Evolutionary conservation across 108 stramenopile genomes (phyloP).

Genomic region (Cyclotella sp.): DNA sequence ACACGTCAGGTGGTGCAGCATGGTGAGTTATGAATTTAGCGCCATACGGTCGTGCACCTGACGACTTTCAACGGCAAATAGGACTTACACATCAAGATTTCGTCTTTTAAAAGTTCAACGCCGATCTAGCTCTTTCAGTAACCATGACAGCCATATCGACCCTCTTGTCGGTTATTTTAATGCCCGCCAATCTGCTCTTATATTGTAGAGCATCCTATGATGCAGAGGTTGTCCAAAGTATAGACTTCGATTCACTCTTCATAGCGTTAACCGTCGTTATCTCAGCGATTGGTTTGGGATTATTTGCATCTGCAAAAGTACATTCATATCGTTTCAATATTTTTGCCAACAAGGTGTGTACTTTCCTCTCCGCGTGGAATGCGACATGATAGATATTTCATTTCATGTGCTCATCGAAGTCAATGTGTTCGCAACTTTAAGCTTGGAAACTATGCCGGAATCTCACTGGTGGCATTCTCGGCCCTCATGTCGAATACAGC

Average conservation of each 20-base stretch:
- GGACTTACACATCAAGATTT: not conserved
- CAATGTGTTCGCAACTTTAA: not conserved
- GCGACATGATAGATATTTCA: not conserved
- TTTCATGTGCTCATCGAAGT: not conserved
- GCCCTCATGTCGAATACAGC: slow-evolving; percentile 64
- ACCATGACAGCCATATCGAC: slow-evolving; percentile 91
- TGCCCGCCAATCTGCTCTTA: slow-evolving; percentile 83
- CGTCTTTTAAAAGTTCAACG: slow-evolving; percentile 85
- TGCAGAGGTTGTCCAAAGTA: slow-evolving; percentile 54
- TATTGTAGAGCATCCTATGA: slow-evolving; percentile 75
- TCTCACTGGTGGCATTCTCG: slow-evolving; percentile 73
- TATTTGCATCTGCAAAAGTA: slow-evolving; percentile 60
- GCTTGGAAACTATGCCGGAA: slow-evolving; percentile 74
- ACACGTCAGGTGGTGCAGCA: slow-evolving; percentile 16
- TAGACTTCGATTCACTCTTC: slow-evolving; percentile 79
- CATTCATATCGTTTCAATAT: slow-evolving; percentile 69
- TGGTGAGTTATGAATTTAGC: not conserved
- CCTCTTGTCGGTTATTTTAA: slow-evolving; percentile 64
- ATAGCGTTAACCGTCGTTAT: slow-evolving; percentile 74
- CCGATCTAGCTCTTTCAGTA: slow-evolving; percentile 82
- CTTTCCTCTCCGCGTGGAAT: not conserved
- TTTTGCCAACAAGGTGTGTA: slow-evolving; percentile 50
- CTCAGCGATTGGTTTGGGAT: slow-evolving; percentile 69
- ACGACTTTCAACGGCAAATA: not conserved
- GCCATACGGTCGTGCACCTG: not conserved